Conservation (phyloP, 179 eudicot genomes). For the Beta macrorhiza region DNA sequence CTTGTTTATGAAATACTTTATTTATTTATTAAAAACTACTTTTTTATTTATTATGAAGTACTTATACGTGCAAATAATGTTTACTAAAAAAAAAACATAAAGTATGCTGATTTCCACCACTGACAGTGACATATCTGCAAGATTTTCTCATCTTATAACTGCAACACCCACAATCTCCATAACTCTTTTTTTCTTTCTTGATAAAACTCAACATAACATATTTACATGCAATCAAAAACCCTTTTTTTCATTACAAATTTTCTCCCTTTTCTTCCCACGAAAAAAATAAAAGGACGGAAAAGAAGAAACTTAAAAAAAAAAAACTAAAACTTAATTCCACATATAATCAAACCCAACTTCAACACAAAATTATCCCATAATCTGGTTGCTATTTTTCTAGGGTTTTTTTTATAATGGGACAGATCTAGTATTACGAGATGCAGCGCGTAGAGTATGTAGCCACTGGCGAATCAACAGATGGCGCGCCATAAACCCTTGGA, state of each 20-base stretch:
- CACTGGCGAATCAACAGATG: constrained; percentile 43
- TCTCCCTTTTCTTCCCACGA: background rate
- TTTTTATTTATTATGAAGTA: no score
- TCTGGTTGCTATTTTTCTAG: background rate
- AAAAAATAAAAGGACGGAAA: background rate
- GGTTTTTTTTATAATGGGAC: no score
- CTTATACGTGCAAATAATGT: no score
- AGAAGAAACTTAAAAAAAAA: background rate
- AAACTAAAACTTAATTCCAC: background rate
- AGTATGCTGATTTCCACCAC: no score
- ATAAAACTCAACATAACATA: no score
- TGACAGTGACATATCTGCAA: no score
- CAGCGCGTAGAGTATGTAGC: constrained; percentile 57
- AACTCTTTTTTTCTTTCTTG: background rate
- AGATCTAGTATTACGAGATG: constrained; percentile 39
- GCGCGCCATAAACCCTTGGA: constrained; percentile 54
- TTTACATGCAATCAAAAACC: background rate
- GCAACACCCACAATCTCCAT: background rate
- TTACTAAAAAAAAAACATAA: no score
- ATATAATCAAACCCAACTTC: background rate
- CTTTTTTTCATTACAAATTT: background rate
- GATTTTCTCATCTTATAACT: no score
- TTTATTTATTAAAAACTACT: no score
- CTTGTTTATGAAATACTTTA: no score
- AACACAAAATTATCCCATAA: constrained; percentile 3